Evolutionary conservation across 2,329 filamentous ascomycete species (phyloP).

Genomic region (Fusarium annulatum): DNA sequence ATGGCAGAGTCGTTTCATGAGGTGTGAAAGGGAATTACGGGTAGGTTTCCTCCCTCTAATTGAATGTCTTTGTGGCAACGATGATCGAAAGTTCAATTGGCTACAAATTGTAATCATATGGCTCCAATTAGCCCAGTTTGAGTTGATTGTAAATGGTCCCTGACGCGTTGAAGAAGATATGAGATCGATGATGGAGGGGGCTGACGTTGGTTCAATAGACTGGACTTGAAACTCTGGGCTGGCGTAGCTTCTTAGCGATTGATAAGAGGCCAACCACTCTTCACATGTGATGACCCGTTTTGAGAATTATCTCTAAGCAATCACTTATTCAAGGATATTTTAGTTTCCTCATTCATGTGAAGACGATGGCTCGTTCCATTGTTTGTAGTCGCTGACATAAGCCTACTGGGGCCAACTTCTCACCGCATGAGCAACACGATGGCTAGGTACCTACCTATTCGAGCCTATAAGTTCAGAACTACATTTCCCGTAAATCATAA

Average conservation of each 20-base stretch:
- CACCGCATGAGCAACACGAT: constrained; percentile 29
- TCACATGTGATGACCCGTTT: constrained; percentile 24
- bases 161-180: constrained; percentile 30
- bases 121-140: constrained; percentile 5
- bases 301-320: neutral
- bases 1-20: constrained; percentile 15
- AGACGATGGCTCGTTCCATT: constrained; percentile 2
- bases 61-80: neutral
- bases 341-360: neutral
- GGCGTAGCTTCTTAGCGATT: constrained; percentile 1
- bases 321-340: neutral
- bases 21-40: constrained; percentile 2
- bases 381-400: constrained; percentile 35
- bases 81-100: neutral
- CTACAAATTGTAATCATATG: neutral
- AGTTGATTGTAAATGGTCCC: constrained; percentile 11
- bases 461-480: constrained; percentile 13
- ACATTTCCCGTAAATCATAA: neutral
- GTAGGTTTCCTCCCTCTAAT: neutral
- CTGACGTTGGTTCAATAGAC: constrained; percentile 8
- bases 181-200: constrained; percentile 40
- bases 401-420: constrained; percentile 20
- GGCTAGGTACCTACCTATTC: neutral
- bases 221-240: neutral
- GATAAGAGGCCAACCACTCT: neutral